Conservation (phyloP, 306 rosid species). For the Astragalus glycyphyllos region DNA sequence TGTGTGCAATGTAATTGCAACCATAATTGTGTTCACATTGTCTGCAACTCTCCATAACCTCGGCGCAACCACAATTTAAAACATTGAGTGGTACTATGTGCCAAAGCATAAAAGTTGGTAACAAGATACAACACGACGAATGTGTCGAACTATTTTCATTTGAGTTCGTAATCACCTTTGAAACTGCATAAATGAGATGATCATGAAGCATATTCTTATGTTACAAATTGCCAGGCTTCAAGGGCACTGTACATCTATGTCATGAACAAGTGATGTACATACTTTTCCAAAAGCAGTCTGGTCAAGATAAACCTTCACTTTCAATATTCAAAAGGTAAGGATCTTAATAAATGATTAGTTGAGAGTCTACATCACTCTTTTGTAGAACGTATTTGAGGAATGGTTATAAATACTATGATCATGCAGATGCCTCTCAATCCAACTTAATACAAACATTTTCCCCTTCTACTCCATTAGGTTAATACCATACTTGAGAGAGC, state of each 20-base stretch:
- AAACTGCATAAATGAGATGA: not conserved
- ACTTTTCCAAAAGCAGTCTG: no score
- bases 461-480: not conserved
- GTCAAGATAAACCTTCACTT: not conserved
- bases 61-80: no score
- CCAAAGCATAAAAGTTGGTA: constrained; percentile 30
- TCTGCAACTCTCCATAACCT: no score
- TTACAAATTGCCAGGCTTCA: constrained; percentile 24
- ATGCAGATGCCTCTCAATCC: constrained; percentile 42
- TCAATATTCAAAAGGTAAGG: constrained; percentile 22
- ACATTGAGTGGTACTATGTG: constrained; percentile 22
- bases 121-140: not conserved
- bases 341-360: constrained; percentile 45
- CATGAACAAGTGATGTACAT: constrained; percentile 15
- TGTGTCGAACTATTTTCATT: constrained; percentile 31
- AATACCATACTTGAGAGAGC: not conserved
- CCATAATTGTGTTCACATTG: no score
- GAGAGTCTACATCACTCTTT: not conserved
- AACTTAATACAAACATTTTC: constrained; percentile 29
- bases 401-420: constrained; percentile 52
- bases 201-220: constrained; percentile 29
- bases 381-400: constrained; percentile 30
- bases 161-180: constrained; percentile 32
- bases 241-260: not conserved
- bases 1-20: no score